Conservation (phyloP, 108 stramenopile genomes). For the Pseudonitzschia multiseries region DNA sequence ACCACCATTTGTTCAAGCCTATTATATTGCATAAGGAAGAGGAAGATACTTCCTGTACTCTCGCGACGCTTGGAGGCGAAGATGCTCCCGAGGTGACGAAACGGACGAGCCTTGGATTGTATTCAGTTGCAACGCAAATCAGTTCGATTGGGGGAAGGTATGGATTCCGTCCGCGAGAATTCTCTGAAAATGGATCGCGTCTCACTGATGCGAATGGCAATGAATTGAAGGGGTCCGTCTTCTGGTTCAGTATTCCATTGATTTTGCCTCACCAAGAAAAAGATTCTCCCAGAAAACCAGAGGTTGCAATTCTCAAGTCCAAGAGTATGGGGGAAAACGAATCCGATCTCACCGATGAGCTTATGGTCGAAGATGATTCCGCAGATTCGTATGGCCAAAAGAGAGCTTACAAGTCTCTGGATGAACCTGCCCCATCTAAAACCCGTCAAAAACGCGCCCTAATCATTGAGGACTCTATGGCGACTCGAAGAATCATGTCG, state of each 20-base stretch:
- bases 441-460: slow-evolving; percentile 40
- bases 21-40: slow-evolving; percentile 45
- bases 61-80: slow-evolving; percentile 1
- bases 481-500: slow-evolving; percentile 55
- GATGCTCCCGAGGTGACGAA: slow-evolving; percentile 1
- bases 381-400: not conserved
- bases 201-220: slow-evolving; percentile 10
- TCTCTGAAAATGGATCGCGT: slow-evolving; percentile 6
- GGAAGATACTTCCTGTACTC: slow-evolving; percentile 32
- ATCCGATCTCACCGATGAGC: slow-evolving; percentile 5
- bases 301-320: not conserved
- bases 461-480: slow-evolving; percentile 63
- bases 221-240: slow-evolving; percentile 44
- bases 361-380: not conserved
- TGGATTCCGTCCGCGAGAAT: slow-evolving; percentile 41
- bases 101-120: slow-evolving; percentile 45
- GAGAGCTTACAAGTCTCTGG: not conserved
- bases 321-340: slow-evolving; percentile 12
- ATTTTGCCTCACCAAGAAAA: slow-evolving; percentile 1
- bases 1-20: slow-evolving; percentile 59
- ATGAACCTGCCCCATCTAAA: not conserved
- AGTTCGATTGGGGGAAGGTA: slow-evolving; percentile 53
- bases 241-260: slow-evolving; percentile 62
- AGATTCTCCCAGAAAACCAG: not conserved
- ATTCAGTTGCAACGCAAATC: slow-evolving; percentile 58